A percentile compares a stretch with the other conserved stretches of the same genome.
Evolutionary conservation across 352 stramenopile species (phyloP).

Genomic region (Pythium coloratum): DNA sequence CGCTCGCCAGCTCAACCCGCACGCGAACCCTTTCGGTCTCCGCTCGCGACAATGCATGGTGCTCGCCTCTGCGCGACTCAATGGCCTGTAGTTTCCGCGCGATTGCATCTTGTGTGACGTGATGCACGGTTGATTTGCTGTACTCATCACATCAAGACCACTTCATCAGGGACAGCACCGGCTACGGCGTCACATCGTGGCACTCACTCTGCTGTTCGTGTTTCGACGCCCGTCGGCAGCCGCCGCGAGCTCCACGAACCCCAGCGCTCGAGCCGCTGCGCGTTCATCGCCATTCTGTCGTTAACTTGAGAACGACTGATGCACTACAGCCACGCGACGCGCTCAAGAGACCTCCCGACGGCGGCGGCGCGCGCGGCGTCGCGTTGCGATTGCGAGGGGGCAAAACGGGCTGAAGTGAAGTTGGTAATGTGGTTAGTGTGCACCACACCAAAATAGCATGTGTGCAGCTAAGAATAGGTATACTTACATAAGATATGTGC

Average conservation of each 20-base stretch:
- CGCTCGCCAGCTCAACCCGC: conserved; percentile 44
- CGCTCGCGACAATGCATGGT: neutral
- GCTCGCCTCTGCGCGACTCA: neutral
- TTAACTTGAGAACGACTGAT: neutral
- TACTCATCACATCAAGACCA: neutral
- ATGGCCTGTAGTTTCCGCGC: conserved; percentile 2
- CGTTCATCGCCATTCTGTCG: conserved; percentile 9
- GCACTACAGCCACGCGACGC: neutral
- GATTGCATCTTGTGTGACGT: conserved; percentile 7
- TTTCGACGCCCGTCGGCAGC: neutral
- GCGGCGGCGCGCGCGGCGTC: conserved; percentile 1
- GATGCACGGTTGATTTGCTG: neutral
- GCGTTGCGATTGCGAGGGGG: conserved; percentile 13
- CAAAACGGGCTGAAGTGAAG: conserved; percentile 16
- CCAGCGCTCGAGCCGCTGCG: conserved; percentile 4
- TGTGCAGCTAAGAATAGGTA: neutral
- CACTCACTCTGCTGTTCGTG: conserved; percentile 1
- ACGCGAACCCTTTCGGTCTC: conserved; percentile 40
- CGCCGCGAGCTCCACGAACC: neutral
- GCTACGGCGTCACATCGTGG: neutral
- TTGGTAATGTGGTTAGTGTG: conserved; percentile 1
- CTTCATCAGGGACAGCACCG: neutral
- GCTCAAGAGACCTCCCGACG: conserved; percentile 2
- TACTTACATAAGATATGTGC: conserved; percentile 2
- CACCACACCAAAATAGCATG: conserved; percentile 11